Percentiles rank a stretch among this genome's conserved stretches.
Conservation (phyloP, 2,329 filamentous ascomycete genomes). For the Zarea fungicola region DNA sequence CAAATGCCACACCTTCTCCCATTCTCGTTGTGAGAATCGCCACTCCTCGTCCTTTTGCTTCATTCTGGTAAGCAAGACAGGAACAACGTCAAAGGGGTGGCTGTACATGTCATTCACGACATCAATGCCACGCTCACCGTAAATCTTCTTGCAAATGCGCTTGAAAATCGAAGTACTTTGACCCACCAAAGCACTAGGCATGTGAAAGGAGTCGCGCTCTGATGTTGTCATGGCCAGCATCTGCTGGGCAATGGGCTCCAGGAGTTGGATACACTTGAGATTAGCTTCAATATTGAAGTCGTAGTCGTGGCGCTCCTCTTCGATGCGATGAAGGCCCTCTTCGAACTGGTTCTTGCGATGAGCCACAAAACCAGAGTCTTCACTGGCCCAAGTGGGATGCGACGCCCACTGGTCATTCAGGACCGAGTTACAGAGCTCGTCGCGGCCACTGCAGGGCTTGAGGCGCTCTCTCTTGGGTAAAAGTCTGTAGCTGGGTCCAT, state of each 20-base stretch:
- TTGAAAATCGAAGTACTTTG: conserved; percentile 97
- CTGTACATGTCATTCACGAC: conserved; percentile 84
- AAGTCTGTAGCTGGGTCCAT: conserved; percentile 90
- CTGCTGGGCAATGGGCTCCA: conserved; percentile 90
- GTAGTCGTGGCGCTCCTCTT: conserved; percentile 97
- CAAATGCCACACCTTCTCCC: conserved; percentile 97
- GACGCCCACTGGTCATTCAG: conserved; percentile 98
- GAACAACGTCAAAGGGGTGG: conserved; percentile 80
- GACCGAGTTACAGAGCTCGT: conserved; percentile 88
- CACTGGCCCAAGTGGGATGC: conserved; percentile 96
- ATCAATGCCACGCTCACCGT: conserved; percentile 79
- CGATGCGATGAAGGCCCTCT: conserved; percentile 89
- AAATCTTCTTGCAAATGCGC: conserved; percentile 95
- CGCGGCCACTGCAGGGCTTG: conserved; percentile 87
- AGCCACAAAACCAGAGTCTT: conserved; percentile 95
- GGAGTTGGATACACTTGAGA: conserved; percentile 87
- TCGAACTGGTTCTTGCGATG: conserved; percentile 96
- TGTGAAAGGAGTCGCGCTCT: conserved; percentile 69
- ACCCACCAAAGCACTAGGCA: conserved; percentile 79
- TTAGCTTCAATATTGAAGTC: conserved; percentile 98
- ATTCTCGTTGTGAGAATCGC: conserved; percentile 94
- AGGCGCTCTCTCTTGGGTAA: conserved; percentile 86
- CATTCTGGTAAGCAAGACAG: conserved; percentile 78
- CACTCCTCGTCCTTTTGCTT: conserved; percentile 98
- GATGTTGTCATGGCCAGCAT: conserved; percentile 72